Conservation (phyloP, 306 rosid genomes). For the Cicer pinnatifidum region DNA sequence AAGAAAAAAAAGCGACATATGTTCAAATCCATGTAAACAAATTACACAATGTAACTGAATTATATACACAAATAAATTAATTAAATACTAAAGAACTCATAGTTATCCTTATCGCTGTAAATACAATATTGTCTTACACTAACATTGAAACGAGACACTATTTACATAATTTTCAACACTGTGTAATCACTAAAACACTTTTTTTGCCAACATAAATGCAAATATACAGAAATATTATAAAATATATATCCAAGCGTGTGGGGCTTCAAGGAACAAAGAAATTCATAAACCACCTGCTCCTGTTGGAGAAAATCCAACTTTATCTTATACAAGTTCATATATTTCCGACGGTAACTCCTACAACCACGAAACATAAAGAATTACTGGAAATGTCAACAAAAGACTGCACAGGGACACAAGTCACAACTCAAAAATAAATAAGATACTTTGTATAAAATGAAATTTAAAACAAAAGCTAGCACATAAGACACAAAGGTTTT, state of each 20-base stretch:
- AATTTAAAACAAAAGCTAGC: neutral
- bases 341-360: conserved; percentile 81
- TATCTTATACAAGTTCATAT: conserved; percentile 73
- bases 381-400: conserved; percentile 25
- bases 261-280: neutral
- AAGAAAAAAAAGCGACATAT: neutral
- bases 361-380: conserved; percentile 43
- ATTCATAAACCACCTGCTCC: conserved; percentile 67
- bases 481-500: neutral
- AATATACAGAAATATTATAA: conserved; percentile 18
- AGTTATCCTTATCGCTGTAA: neutral
- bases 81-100: neutral
- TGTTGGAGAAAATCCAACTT: conserved; percentile 82
- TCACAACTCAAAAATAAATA: conserved; percentile 13
- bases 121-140: neutral
- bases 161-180: conserved; percentile 19
- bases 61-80: neutral
- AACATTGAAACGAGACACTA: neutral
- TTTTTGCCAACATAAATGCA: conserved; percentile 2
- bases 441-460: neutral
- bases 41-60: neutral
- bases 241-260: conserved; percentile 21
- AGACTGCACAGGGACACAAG: conserved; percentile 35
- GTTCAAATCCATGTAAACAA: neutral
- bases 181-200: conserved; percentile 18